Conservation (phyloP, 768 basidiomycete species). For the Tricholoma sp. region DNA sequence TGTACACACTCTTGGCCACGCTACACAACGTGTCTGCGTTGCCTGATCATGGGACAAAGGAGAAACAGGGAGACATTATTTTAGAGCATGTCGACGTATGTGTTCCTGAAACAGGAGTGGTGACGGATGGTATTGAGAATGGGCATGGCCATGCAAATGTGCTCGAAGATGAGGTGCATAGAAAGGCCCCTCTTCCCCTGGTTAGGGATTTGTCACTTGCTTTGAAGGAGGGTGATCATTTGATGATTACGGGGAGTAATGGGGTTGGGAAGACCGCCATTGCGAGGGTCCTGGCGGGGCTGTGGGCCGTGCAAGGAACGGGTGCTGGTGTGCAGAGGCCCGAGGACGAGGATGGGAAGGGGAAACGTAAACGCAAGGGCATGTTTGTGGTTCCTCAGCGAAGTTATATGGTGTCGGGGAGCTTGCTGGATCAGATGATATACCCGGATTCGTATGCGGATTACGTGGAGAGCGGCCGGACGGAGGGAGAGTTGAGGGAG, state of each 20-base stretch:
- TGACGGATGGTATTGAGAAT: constrained; percentile 1
- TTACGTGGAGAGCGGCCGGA: constrained; percentile 54
- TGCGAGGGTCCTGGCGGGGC: constrained; percentile 80
- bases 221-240: constrained; percentile 70
- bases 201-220: constrained; percentile 64
- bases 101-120: constrained; percentile 38
- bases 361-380: constrained; percentile 35
- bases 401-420: constrained; percentile 87
- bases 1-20: constrained; percentile 85
- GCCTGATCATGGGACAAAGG: constrained; percentile 27
- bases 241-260: constrained; percentile 92
- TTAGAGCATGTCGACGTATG: constrained; percentile 67
- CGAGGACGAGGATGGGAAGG: neutral
- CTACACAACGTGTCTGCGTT: constrained; percentile 67
- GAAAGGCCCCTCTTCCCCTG: constrained; percentile 43
- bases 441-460: constrained; percentile 86
- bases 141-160: neutral
- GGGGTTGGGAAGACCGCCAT: constrained; percentile 91
- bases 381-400: constrained; percentile 90
- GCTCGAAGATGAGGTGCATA: neutral
- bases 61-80: constrained; percentile 44
- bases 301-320: constrained; percentile 69
- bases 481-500: constrained; percentile 61
- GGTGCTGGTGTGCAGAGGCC: constrained; percentile 29
- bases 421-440: constrained; percentile 87